Percentiles rank a stretch among this genome's conserved stretches.
phyloP scores from a whole-genome alignment of 1,284 basidiomycete genomes.

The Trametes hirsuta region DNA sequence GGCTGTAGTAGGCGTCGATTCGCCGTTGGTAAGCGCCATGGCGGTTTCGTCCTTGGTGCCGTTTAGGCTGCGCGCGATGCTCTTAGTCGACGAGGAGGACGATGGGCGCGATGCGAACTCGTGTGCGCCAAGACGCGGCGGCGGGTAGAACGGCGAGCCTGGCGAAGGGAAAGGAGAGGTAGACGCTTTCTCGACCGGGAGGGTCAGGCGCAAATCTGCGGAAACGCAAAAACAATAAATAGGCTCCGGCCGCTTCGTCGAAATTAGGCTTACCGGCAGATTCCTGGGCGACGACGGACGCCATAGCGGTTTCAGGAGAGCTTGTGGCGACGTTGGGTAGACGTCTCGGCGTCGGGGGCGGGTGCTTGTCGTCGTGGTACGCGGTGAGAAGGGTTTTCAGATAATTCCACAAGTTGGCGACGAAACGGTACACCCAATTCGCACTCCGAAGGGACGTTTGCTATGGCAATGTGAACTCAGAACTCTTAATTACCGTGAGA shows the following conservation, averaged over 20 bases:
- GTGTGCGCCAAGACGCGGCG: conserved; percentile 62
- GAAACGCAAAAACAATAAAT: conserved; percentile 22
- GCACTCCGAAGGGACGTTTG: conserved; percentile 25
- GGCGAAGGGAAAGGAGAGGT: conserved; percentile 70
- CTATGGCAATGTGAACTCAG: conserved; percentile 29
- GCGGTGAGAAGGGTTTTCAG: conserved; percentile 26
- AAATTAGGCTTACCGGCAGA: conserved; percentile 15
- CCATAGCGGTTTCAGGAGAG: conserved; percentile 13
- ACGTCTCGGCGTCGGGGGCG: conserved; percentile 2
- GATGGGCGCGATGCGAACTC: conserved; percentile 61
- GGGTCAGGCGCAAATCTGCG: conserved; percentile 44
- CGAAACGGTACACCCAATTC: conserved; percentile 21
- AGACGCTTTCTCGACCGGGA: conserved; percentile 48
- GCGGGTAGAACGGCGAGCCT: conserved; percentile 66
- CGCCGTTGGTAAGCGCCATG: conserved; percentile 26
- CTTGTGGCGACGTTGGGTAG: conserved; percentile 6
- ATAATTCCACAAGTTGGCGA: conserved; percentile 17
- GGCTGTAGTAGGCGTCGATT: conserved; percentile 29
- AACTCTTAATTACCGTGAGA: conserved; percentile 8
- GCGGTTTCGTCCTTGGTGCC: conserved; percentile 17
- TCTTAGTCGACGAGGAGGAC: conserved; percentile 31
- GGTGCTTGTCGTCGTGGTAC: conserved; percentile 23
- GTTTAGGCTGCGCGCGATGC: conserved; percentile 32
- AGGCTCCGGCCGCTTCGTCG: conserved; percentile 14
- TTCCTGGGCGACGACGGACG: conserved; percentile 24